These are phyloP conservation scores for Chytridium lagenaria DNA, from an alignment of 371 early-diverging fungal species.

Conservation along the genomic window DNA sequence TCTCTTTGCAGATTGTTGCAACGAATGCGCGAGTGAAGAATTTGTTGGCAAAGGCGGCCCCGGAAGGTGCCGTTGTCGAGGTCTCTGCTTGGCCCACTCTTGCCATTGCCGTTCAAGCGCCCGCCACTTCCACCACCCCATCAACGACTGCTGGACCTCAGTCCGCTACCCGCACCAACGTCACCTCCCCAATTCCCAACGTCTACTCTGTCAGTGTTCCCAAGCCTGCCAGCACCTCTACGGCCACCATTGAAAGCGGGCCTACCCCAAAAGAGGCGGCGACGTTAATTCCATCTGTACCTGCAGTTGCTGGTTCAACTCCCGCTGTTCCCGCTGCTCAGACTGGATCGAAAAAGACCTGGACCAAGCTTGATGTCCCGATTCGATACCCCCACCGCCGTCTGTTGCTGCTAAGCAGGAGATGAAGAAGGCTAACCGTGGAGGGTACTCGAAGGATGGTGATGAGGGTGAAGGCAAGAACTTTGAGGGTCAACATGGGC, in stretches of 20 bases:
- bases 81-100: constrained; percentile 41
- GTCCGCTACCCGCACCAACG: not conserved
- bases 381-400: constrained; percentile 42
- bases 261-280: constrained; percentile 19
- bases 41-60: constrained; percentile 18
- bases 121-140: constrained; percentile 9
- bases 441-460: constrained; percentile 11
- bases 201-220: not conserved
- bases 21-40: constrained; percentile 47
- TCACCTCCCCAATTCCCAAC: not conserved
- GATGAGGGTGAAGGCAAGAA: not conserved
- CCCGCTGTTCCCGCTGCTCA: not conserved
- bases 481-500: not conserved
- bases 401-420: constrained; percentile 20
- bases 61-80: not conserved
- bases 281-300: not conserved
- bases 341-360: constrained; percentile 31
- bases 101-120: constrained; percentile 15
- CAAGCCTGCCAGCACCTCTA: not conserved
- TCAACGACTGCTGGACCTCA: constrained; percentile 1
- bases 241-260: not conserved
- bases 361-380: constrained; percentile 46
- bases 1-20: constrained; percentile 42
- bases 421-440: constrained; percentile 17
- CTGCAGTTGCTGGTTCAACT: not conserved